These are phyloP conservation scores for Podospora bellae-mahoneyi DNA, from an alignment of 495 filamentous ascomycete species.

Conservation along the genomic window DNA sequence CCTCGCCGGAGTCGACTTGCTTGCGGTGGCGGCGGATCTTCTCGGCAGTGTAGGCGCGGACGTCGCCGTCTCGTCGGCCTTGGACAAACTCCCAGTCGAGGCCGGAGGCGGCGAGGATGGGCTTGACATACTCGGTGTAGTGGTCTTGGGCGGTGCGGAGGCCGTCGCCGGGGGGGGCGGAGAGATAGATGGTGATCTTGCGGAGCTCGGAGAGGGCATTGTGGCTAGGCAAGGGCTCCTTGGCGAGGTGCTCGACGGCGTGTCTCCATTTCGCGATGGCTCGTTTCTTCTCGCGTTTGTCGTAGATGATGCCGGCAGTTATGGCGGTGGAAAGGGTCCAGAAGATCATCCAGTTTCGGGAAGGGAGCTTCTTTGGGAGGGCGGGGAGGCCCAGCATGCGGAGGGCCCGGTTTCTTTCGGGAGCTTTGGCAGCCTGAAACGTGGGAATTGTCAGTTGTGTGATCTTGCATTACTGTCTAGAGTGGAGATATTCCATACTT, in stretches of 20 bases:
- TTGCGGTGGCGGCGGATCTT: conserved; percentile 67
- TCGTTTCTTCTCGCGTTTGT: conserved; percentile 81
- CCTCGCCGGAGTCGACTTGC: conserved; percentile 47
- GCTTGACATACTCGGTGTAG: conserved; percentile 94
- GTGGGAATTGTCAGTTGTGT: conserved; percentile 24
- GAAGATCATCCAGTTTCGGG: conserved; percentile 97
- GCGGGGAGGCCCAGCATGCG: conserved; percentile 80
- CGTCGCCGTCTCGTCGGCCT: conserved; percentile 81
- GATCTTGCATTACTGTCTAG: not conserved
- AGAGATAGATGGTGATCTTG: conserved; percentile 80
- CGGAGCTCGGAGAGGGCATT: conserved; percentile 67
- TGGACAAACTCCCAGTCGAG: conserved; percentile 95
- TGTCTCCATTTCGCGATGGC: conserved; percentile 82
- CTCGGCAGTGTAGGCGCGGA: conserved; percentile 78
- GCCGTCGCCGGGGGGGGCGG: conserved; percentile 81
- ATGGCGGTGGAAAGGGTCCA: conserved; percentile 73
- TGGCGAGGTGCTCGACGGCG: conserved; percentile 79
- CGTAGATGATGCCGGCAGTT: conserved; percentile 75
- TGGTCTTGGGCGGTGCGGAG: conserved; percentile 80
- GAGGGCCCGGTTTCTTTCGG: conserved; percentile 62
- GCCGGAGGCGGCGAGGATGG: conserved; percentile 81
- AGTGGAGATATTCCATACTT: conserved; percentile 17
- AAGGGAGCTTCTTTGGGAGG: conserved; percentile 80
- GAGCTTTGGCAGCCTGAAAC: conserved; percentile 40
- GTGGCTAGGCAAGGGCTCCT: conserved; percentile 60